phyloP scores from a whole-genome alignment of 306 rosid species.

The Cotoneaster glaucophyllus region DNA sequence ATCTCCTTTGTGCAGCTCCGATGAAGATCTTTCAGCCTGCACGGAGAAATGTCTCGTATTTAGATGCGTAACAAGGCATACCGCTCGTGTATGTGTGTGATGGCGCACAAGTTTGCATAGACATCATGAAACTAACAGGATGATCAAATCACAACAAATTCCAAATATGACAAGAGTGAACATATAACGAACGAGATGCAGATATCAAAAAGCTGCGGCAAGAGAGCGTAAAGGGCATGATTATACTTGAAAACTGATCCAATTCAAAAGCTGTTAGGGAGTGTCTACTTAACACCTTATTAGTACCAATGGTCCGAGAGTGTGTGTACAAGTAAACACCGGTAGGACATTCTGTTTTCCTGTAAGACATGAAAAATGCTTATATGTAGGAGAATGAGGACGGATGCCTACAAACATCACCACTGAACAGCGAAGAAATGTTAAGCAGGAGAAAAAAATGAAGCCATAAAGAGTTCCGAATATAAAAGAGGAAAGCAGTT shows the following conservation, averaged over 20 bases:
- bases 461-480: neutral
- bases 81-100: neutral
- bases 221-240: neutral
- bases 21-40: constrained; percentile 92
- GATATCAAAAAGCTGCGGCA: neutral
- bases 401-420: neutral
- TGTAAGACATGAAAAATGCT: neutral
- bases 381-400: neutral
- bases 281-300: too few species aligned
- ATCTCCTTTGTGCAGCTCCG: constrained; percentile 89
- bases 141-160: neutral
- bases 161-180: neutral
- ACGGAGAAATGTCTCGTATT: constrained; percentile 7
- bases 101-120: neutral
- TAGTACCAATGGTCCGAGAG: neutral
- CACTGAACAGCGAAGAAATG: neutral
- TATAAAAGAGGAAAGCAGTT: neutral
- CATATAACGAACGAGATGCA: neutral
- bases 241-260: neutral
- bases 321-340: neutral
- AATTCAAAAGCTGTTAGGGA: neutral
- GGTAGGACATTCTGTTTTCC: too few species aligned
- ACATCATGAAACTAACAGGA: neutral
- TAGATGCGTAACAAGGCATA: neutral
- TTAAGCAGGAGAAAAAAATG: neutral